phyloP scores from a whole-genome alignment of 306 rosid genomes.

The Vachellia pachyceras region DNA sequence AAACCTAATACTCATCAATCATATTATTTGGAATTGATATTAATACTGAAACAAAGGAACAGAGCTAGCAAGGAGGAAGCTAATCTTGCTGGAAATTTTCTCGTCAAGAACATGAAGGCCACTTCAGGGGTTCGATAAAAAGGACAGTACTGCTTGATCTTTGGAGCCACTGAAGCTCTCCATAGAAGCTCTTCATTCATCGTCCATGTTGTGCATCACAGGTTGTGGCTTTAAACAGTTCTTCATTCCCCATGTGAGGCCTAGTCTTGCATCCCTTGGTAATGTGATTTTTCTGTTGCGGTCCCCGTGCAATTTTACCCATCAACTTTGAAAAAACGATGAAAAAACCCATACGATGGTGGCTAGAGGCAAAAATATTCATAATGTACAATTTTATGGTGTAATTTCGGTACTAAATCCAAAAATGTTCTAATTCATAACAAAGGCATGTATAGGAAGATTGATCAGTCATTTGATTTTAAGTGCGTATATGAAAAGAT shows the following conservation, averaged over 20 bases:
- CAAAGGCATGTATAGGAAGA: no score
- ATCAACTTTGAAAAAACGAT: no score
- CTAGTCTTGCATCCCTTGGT: no score
- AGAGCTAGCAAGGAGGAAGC: constrained; percentile 10
- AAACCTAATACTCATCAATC: neutral
- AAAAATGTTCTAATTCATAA: no score
- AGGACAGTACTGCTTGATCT: constrained; percentile 57
- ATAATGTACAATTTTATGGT: no score
- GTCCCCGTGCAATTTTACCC: no score
- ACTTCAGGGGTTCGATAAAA: constrained; percentile 69
- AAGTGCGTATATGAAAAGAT: no score
- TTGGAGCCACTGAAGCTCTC: constrained; percentile 77
- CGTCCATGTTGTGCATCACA: constrained; percentile 65
- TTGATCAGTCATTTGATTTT: no score
- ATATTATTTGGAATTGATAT: neutral
- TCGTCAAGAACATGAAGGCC: constrained; percentile 81
- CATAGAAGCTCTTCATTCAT: constrained; percentile 64
- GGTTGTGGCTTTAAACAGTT: constrained; percentile 57
- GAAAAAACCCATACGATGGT: no score
- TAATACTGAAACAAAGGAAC: neutral
- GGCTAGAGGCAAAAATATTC: no score
- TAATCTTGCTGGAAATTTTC: constrained; percentile 57
- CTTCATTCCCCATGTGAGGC: constrained; percentile 52
- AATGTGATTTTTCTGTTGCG: no score
- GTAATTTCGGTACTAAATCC: no score